Conservation (phyloP, 2,329 filamentous ascomycete genomes). For the Sordariomycetes sp. region DNA sequence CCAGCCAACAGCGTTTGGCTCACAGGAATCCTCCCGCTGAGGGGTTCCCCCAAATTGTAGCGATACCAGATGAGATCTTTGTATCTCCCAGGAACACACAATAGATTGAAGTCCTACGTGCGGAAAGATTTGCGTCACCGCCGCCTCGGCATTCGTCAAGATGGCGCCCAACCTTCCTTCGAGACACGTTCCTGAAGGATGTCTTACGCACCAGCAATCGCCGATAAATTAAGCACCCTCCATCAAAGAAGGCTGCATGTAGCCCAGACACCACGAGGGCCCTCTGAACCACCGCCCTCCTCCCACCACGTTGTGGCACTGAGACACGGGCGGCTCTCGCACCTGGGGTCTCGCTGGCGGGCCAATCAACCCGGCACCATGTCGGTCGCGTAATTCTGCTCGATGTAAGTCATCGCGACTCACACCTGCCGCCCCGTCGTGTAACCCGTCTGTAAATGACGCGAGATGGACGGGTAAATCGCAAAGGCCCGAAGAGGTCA, state of each 20-base stretch:
- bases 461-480: not conserved
- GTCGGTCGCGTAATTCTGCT: not conserved
- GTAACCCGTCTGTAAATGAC: too few relatives aligned
- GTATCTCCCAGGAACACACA: not conserved
- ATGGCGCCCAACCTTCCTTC: not conserved
- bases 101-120: not conserved
- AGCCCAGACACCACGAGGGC: not conserved
- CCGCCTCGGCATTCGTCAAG: not conserved
- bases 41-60: not conserved
- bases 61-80: not conserved
- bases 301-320: not conserved
- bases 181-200: not conserved
- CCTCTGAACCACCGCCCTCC: not conserved
- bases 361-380: not conserved
- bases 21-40: not conserved
- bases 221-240: not conserved
- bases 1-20: not conserved
- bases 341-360: not conserved
- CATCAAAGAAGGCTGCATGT: not conserved
- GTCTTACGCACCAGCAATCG: not conserved
- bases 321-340: not conserved
- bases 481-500: not conserved
- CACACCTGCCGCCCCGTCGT: too few relatives aligned
- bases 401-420: too few relatives aligned
- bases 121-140: not conserved